Evolutionary conservation across 1,284 basidiomycete genomes (phyloP), one percentile per base, ranked within the genome.

Genomic region (Moniliophthora roreri): DNA sequence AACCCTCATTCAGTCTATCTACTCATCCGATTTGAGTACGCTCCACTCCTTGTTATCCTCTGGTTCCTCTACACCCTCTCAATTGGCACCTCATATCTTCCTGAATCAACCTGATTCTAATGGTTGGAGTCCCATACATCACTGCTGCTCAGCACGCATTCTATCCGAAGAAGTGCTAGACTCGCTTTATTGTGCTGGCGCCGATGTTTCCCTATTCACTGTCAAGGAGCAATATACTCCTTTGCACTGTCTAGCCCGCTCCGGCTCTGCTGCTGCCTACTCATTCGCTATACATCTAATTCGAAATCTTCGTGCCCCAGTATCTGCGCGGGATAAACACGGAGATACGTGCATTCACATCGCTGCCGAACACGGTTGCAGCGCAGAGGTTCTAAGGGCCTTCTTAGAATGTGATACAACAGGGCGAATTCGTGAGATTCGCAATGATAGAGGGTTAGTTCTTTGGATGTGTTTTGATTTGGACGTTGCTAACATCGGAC

Each of bases 261-360:
- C 73, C 42, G 55, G 67, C 26, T 62, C 67, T 37, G 68, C 77
- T 32, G 70, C 73, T 18, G 62, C 88, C 62, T 80, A 80, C 58
- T 69, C 75, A 56, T 85, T 89, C 65, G 71, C 81, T 63, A 66
- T 79, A 57, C 87, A 89, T 64, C 77, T 90, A 48, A 76, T 89
- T 38, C 73, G 75, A 51, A 83, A 88, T 63, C 78, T 89, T 23
- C 78, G 78, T 38, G 83, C 85, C 4, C 85, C 87, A 0, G 65
- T 90, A 39, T 74, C 78, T 21, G 85, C 86, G 15, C 69, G 74
- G 34, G 95, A 98, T 70, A 84, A 81, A 50, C 81, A 93, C 53
- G 91, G 93, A 41, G 89, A 98, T 63, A 96, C 92, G 44, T 95
- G 95, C 60, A 85, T 98, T 58, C 95, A 98, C 73, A 79, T 98